These are phyloP conservation scores for Asclepias syriaca DNA, from an alignment of 257 asterid genomes.

Conservation along the genomic window DNA sequence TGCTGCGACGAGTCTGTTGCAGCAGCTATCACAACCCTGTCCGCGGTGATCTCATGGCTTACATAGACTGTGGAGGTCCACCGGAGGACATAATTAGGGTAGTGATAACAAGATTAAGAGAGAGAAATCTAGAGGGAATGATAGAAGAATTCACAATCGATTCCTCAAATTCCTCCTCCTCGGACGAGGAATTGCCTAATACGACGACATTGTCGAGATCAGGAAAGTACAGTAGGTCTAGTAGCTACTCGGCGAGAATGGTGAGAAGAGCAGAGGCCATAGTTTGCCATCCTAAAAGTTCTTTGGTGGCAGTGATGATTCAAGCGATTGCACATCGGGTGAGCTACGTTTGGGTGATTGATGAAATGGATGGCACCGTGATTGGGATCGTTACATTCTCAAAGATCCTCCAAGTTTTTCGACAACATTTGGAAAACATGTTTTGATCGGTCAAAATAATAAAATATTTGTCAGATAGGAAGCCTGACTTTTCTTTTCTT, in stretches of 20 bases:
- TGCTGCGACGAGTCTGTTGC: constrained; percentile 58
- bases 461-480: background rate
- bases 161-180: constrained; percentile 27
- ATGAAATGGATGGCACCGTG: constrained; percentile 64
- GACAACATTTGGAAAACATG: constrained; percentile 42
- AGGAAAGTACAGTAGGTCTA: constrained; percentile 32
- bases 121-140: constrained; percentile 48
- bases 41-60: constrained; percentile 77
- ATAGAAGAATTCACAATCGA: constrained; percentile 39
- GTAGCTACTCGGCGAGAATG: constrained; percentile 54
- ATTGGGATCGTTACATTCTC: constrained; percentile 76
- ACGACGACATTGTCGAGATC: constrained; percentile 22
- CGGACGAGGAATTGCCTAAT: constrained; percentile 49
- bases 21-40: constrained; percentile 62
- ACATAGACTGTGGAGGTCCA: constrained; percentile 70
- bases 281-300: constrained; percentile 69
- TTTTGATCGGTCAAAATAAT: constrained; percentile 6
- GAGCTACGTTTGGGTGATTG: constrained; percentile 85
- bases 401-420: constrained; percentile 51
- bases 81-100: constrained; percentile 60
- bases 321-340: constrained; percentile 83
- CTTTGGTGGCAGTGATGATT: constrained; percentile 85
- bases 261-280: constrained; percentile 68
- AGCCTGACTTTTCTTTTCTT: background rate
- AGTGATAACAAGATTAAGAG: constrained; percentile 51